Conservation (phyloP, 805 yeast species). For the Lachancea mirantina region DNA sequence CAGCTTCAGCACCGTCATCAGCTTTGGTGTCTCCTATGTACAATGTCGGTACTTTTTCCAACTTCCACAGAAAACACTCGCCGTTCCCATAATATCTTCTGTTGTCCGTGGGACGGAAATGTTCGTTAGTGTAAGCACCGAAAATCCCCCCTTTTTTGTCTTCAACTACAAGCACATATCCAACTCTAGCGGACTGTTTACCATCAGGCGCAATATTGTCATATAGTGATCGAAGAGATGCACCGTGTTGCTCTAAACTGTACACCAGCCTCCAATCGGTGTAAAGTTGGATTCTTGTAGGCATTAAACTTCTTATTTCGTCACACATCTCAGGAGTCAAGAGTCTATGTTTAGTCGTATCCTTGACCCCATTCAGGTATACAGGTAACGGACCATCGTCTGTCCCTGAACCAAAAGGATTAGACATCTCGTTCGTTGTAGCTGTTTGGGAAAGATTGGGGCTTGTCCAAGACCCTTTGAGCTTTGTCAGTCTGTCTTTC, state of each 20-base stretch:
- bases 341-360: conserved; percentile 50
- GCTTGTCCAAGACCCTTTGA: conserved; percentile 2
- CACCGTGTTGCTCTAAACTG: conserved; percentile 89
- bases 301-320: conserved; percentile 65
- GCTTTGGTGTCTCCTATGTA: conserved; percentile 8
- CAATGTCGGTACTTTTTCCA: conserved; percentile 39
- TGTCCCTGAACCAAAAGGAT: conserved; percentile 5
- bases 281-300: conserved; percentile 69
- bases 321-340: conserved; percentile 59
- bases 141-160: conserved; percentile 60
- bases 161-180: conserved; percentile 66
- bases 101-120: conserved; percentile 61
- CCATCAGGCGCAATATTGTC: conserved; percentile 41
- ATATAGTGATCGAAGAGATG: conserved; percentile 76
- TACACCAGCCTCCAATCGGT: conserved; percentile 73
- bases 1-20: conserved; percentile 3
- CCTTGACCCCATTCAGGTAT: conserved; percentile 51
- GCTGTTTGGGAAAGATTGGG: no score
- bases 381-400: conserved; percentile 48
- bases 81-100: conserved; percentile 86
- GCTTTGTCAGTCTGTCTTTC: conserved; percentile 1
- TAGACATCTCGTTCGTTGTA: no score
- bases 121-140: conserved; percentile 76
- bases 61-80: conserved; percentile 87
- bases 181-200: conserved; percentile 42